Evolutionary conservation across 2,329 filamentous ascomycete genomes (phyloP), one percentile per base, ranked within the genome.

Genomic region (Coccinonectria pachysandricola): DNA sequence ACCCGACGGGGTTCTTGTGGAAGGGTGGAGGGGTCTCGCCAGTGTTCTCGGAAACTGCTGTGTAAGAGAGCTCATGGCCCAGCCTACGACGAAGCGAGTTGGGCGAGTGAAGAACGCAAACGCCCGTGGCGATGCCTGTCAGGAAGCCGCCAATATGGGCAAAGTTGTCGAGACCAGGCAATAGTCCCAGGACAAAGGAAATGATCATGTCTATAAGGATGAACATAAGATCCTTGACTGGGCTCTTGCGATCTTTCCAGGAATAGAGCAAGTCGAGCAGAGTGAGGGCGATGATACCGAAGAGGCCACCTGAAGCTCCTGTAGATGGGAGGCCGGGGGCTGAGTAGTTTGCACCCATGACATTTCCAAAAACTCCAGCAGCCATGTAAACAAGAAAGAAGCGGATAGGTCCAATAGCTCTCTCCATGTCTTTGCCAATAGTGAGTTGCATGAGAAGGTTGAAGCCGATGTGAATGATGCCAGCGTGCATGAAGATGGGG

Each of bases 161-260:
- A 54, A 96, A 98, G 56, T 98, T 98, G 63, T 98, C 91, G 23
- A 98, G 60, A 7, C 87, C 88, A 0, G 91, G 91, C 2, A 98
- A 68, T 4, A 98, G 68, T 17, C 91, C 91, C 3, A 98, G 70
- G 10, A 91, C 85, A 49, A 98, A 95, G 0, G 86, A 85, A 39
- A 98, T 86, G 39, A 77, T 62, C 35, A 96, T 74, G 46, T 95
- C 87, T 30, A 95, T 58, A 23, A 87, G 36, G 52, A 96, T 81
- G 54, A 92, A 93, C 27, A 83, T 60, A n/a, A 98, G 61, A 45
- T 96, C 91, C 40, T 82, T 81, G 52, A 76, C 67, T 0, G 91
- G 91, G 16, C 67, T 77, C 21, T 62, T 62, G 24, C 87, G 81
- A 27, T 88, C 77, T 19, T 69, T 69, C 91, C 91, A 98, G 8